Evolutionary conservation across 495 filamentous ascomycete species (phyloP), one percentile per base, ranked within the genome.

Genomic region (Hypoxylon fuscum): DNA sequence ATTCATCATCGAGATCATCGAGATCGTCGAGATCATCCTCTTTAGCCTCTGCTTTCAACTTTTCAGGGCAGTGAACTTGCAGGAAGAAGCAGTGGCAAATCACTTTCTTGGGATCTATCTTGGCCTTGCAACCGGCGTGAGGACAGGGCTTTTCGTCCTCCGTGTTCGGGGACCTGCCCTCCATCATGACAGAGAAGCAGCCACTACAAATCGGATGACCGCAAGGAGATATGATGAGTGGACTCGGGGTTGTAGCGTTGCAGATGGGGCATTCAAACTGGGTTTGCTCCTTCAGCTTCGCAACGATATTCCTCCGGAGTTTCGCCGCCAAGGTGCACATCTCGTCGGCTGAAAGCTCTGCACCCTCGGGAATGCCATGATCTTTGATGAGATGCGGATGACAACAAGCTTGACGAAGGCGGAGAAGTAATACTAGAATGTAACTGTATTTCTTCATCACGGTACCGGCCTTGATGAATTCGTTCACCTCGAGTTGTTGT

Each of bases 361-460:
- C 75, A 72, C 62, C 74, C 67, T 55, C 76, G n/a, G 79, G 77
- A 51, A 86, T 77, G 18, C 85, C 87, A 60, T 90, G 87, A 54
- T 94, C 92, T 9, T 79, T 81, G 48, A 96, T 93, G n/a, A 98
- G 78, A 70, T 96, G 90, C 1, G 93, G 93, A 73, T 98, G 95
- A 64, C 92, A 96, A 68, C 91, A 95, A 25, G 90, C 90, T 74
- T 98, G 95, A n/a, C 91, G 84, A 7, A 98, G 84, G 11, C 94
- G 90, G 10, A 98, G 81, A 41, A 98, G 83, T 18, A 97, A 81
- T 23, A 96, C 88, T 14, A 97, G 80, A 40, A 97, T 88, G 63
- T 90, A 90, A 5, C 87, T 89, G 69, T 97, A 97, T 60, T 95
- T 88, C 55, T 83, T 87, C 11, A 88, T 89, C 1, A 93, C 80